A percentile compares a stretch with the other conserved stretches of the same genome.
phyloP scores from a whole-genome alignment of 331 rosid genomes.

The Arachis monticola region DNA sequence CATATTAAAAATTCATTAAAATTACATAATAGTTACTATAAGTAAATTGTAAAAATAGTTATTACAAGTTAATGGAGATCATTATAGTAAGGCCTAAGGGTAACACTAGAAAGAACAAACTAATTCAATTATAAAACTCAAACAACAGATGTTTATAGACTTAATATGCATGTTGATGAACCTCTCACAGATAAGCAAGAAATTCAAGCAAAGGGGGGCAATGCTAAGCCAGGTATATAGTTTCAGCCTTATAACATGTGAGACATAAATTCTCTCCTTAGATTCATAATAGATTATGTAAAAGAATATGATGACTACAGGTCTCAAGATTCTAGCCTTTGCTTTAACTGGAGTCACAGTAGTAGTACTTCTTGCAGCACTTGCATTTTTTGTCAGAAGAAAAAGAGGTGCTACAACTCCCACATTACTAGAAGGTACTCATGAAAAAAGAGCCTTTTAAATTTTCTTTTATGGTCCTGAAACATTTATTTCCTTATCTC shows the following conservation, averaged over 20 bases:
- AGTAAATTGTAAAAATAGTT: too few relatives aligned
- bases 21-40: too few relatives aligned
- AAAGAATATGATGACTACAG: slow-evolving; percentile 39
- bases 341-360: slow-evolving; percentile 40
- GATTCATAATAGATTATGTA: slow-evolving; percentile 9
- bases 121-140: too few relatives aligned
- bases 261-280: neutral
- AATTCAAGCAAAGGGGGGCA: neutral
- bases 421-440: slow-evolving; percentile 28
- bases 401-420: neutral
- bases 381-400: slow-evolving; percentile 39
- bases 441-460: slow-evolving; percentile 18
- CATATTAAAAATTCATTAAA: too few relatives aligned
- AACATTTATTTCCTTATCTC: slow-evolving; percentile 6
- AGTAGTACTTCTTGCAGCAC: slow-evolving; percentile 39
- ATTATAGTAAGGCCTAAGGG: too few relatives aligned
- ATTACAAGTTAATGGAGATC: too few relatives aligned
- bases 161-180: too few relatives aligned
- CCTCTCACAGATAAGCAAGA: slow-evolving; percentile 26
- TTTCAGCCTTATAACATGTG: neutral
- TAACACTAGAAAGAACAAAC: too few relatives aligned
- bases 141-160: too few relatives aligned
- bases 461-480: neutral
- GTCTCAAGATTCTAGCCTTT: slow-evolving; percentile 47
- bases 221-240: slow-evolving; percentile 45